These are phyloP conservation scores for Leishmania tropica DNA, from an alignment of 208 protist species.

Conservation along the genomic window DNA sequence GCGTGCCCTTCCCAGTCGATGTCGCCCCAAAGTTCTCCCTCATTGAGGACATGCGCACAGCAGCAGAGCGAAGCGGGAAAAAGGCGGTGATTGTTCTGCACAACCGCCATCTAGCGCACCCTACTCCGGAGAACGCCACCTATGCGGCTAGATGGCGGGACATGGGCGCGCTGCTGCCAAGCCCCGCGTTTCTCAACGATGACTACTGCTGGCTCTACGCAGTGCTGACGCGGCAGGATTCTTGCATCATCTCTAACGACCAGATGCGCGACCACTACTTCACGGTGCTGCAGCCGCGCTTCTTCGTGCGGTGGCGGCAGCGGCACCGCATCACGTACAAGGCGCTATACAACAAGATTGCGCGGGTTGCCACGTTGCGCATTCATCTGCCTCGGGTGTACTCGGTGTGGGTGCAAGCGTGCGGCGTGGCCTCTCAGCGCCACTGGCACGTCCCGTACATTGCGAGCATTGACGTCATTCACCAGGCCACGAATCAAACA, in stretches of 20 bases:
- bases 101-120: slow-evolving; percentile 47
- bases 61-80: slow-evolving; percentile 34
- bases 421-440: slow-evolving; percentile 5
- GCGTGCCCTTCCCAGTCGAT: slow-evolving; percentile 82
- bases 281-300: slow-evolving; percentile 68
- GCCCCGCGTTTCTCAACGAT: slow-evolving; percentile 85
- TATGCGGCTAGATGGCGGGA: slow-evolving; percentile 51
- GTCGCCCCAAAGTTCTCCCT: slow-evolving; percentile 83
- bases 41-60: slow-evolving; percentile 69
- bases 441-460: slow-evolving; percentile 89
- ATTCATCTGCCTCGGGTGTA: slow-evolving; percentile 54
- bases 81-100: slow-evolving; percentile 81
- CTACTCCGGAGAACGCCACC: slow-evolving; percentile 33
- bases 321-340: slow-evolving; percentile 83
- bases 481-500: slow-evolving; percentile 75
- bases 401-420: slow-evolving; percentile 81
- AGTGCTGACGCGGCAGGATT: slow-evolving; percentile 45
- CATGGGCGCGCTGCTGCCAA: slow-evolving; percentile 47
- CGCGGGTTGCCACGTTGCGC: slow-evolving; percentile 33
- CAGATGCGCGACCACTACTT: slow-evolving; percentile 91
- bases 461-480: slow-evolving; percentile 48
- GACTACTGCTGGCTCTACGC: slow-evolving; percentile 89
- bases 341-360: slow-evolving; percentile 47
- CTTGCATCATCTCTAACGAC: slow-evolving; percentile 77
- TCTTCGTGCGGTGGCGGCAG: slow-evolving; percentile 85